phyloP scores from a whole-genome alignment of 108 stramenopile species.

The Conticribra weissflogii region DNA sequence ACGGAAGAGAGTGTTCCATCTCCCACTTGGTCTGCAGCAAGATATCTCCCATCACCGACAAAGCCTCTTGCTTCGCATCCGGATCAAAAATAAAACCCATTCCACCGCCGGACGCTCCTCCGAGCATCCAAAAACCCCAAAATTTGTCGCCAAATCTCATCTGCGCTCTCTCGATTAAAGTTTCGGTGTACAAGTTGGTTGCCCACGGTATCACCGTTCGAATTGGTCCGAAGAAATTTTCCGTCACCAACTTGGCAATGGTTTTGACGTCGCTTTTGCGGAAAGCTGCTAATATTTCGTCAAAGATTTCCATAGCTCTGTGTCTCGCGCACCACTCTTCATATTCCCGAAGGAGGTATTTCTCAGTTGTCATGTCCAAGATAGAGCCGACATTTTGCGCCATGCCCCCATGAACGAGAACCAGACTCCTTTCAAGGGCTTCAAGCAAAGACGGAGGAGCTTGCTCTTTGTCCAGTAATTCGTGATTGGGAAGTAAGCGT shows the following conservation, averaged over 20 bases:
- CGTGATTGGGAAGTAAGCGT: conserved; percentile 56
- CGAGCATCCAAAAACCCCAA: conserved; percentile 68
- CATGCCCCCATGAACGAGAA: conserved; percentile 69
- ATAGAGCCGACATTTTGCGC: conserved; percentile 66
- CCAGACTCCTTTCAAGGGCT: conserved; percentile 47
- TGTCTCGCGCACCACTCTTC: conserved; percentile 61
- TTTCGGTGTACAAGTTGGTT: conserved; percentile 63
- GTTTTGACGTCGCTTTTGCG: conserved; percentile 42
- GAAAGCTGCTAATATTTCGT: conserved; percentile 58
- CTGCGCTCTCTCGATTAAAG: conserved; percentile 51
- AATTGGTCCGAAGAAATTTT: conserved; percentile 62
- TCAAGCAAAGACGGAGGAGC: conserved; percentile 46
- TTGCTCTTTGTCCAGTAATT: conserved; percentile 50
- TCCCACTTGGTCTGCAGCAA: conserved; percentile 58
- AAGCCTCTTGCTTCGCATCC: conserved; percentile 43
- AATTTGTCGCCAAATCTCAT: conserved; percentile 52
- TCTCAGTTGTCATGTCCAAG: conserved; percentile 72
- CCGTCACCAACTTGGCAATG: conserved; percentile 55
- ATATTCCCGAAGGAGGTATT: conserved; percentile 58
- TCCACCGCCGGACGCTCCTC: conserved; percentile 45
- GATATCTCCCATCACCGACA: conserved; percentile 47
- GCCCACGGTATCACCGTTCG: conserved; percentile 62
- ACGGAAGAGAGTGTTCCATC: conserved; percentile 60
- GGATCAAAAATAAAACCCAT: conserved; percentile 74
- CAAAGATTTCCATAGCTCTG: conserved; percentile 53